These are phyloP conservation scores for Dactylellina parvicollis DNA, from an alignment of 2,329 filamentous ascomycete genomes.

Conservation along the genomic window DNA sequence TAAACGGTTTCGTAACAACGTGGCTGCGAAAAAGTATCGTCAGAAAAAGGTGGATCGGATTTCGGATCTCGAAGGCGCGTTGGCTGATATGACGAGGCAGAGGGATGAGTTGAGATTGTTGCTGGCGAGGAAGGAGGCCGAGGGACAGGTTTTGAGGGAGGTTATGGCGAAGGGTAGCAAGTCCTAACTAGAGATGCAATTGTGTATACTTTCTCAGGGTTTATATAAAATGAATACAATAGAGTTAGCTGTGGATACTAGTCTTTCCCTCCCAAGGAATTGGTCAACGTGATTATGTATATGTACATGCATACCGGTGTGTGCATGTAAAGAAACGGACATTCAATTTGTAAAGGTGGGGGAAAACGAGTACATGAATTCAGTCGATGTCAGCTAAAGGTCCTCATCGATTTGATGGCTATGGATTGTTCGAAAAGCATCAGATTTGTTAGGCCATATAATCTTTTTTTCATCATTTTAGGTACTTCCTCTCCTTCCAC, in stretches of 20 bases:
- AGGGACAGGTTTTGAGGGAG: slow-evolving; percentile 48
- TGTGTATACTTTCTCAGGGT: slow-evolving; percentile 6
- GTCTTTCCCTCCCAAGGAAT: no score
- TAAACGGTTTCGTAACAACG: slow-evolving; percentile 47
- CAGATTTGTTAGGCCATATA: not conserved
- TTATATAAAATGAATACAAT: not conserved
- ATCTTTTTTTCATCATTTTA: slow-evolving; percentile 44
- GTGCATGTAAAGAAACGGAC: no score
- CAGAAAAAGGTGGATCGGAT: slow-evolving; percentile 52
- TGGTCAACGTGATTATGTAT: no score
- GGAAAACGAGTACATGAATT: not conserved
- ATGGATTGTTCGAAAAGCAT: slow-evolving; percentile 44
- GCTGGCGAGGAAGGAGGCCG: slow-evolving; percentile 45
- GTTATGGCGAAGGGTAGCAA: slow-evolving; percentile 36
- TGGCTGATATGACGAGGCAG: slow-evolving; percentile 45
- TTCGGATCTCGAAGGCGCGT: slow-evolving; percentile 32
- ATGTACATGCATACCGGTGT: no score
- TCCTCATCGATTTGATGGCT: slow-evolving; percentile 45
- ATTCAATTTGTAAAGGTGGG: no score
- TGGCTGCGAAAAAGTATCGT: slow-evolving; percentile 49
- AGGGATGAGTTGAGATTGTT: slow-evolving; percentile 36
- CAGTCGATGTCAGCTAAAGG: slow-evolving; percentile 51
- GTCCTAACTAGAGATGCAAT: slow-evolving; percentile 11
- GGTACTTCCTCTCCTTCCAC: not conserved
- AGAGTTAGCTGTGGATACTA: no score